Conservation (phyloP, 176 grass and related monocot genomes). For the Bolboschoenus planiculmis region DNA sequence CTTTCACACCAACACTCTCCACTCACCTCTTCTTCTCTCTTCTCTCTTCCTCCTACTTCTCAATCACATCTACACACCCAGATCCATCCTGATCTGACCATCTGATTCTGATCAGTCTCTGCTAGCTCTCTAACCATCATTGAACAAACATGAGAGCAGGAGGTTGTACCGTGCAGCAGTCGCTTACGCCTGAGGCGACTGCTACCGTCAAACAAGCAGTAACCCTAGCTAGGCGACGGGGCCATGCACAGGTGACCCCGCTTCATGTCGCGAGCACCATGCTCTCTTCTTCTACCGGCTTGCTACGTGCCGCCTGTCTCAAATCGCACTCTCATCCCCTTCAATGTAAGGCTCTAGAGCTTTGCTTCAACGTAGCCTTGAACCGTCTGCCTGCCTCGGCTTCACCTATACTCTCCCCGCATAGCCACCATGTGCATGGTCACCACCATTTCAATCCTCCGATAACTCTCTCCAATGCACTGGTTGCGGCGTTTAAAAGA, state of each 20-base stretch:
- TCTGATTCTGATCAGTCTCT: too few relatives aligned
- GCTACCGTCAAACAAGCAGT: constrained; percentile 72
- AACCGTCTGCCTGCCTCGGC: constrained; percentile 72
- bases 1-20: constrained; percentile 38
- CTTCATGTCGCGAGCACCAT: constrained; percentile 92
- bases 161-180: constrained; percentile 81
- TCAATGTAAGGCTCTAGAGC: constrained; percentile 92
- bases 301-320: constrained; percentile 69
- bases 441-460: constrained; percentile 47
- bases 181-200: constrained; percentile 63
- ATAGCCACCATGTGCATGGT: constrained; percentile 23
- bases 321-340: constrained; percentile 82
- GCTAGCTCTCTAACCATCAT: neutral
- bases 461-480: constrained; percentile 77
- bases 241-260: constrained; percentile 89
- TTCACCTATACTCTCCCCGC: constrained; percentile 36
- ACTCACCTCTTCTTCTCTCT: constrained; percentile 2
- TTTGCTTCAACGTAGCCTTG: constrained; percentile 95
- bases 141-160: constrained; percentile 63
- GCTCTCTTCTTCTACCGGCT: constrained; percentile 54
- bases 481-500: constrained; percentile 87
- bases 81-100: neutral
- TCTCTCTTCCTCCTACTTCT: neutral
- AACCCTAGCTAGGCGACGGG: constrained; percentile 54
- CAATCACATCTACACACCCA: neutral